phyloP scores from a whole-genome alignment of 768 basidiomycete species.

The Termitomyces heimii region DNA sequence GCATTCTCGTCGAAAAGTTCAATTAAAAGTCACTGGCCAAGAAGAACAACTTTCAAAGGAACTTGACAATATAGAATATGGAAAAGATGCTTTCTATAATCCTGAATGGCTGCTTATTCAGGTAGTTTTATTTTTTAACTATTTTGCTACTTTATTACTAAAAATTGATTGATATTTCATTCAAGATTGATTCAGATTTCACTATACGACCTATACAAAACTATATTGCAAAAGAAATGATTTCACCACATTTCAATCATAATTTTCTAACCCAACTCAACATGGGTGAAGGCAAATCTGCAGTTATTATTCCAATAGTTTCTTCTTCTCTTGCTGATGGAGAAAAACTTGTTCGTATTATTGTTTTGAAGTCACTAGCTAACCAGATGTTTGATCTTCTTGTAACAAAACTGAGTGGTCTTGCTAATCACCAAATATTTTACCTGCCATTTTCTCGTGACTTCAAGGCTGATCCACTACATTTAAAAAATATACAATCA shows the following conservation, averaged over 20 bases:
- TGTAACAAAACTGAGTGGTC: constrained; percentile 33
- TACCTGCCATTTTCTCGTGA: constrained; percentile 45
- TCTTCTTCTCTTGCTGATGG: constrained; percentile 35
- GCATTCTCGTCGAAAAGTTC: background rate
- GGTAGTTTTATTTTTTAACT: background rate
- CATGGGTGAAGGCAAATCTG: constrained; percentile 55
- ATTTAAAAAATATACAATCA: constrained; percentile 18
- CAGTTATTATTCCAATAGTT: constrained; percentile 44
- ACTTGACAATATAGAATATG: background rate
- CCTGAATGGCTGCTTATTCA: background rate
- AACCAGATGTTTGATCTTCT: constrained; percentile 47
- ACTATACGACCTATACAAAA: constrained; percentile 36
- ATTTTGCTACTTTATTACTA: background rate
- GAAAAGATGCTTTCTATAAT: background rate
- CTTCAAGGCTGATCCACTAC: constrained; percentile 13
- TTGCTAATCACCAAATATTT: constrained; percentile 41
- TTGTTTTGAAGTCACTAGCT: constrained; percentile 43
- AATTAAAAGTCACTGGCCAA: background rate
- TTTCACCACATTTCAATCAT: constrained; percentile 24
- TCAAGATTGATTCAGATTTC: constrained; percentile 17
- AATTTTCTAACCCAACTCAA: constrained; percentile 46
- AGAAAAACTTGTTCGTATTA: constrained; percentile 36
- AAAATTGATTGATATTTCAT: background rate
- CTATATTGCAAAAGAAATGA: constrained; percentile 40
- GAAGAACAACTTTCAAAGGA: background rate